A percentile compares a stretch with the other conserved stretches of the same genome.
phyloP scores from a whole-genome alignment of 441 rosid genomes.

The Aleurites moluccanus region DNA sequence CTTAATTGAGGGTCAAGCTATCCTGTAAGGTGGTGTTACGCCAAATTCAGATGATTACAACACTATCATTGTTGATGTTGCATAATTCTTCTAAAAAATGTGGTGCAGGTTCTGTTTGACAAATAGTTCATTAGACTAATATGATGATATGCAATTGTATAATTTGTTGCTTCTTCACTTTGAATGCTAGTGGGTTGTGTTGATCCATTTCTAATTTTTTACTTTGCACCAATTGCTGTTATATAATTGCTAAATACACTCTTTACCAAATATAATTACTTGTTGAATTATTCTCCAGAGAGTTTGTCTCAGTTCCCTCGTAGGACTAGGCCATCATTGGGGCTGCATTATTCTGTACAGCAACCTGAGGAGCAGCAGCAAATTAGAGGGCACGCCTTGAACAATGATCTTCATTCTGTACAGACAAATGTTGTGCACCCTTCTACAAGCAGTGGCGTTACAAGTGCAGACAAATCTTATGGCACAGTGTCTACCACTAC shows the following conservation, averaged over 20 bases:
- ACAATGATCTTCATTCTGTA: conserved; percentile 45
- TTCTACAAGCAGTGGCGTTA: conserved; percentile 48
- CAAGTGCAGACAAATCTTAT: conserved; percentile 50
- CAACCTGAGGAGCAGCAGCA: conserved; percentile 61
- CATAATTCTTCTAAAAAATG: too few species aligned
- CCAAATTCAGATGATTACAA: background rate
- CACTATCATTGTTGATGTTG: too few species aligned
- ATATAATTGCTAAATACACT: background rate
- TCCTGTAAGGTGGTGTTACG: background rate
- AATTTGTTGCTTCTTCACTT: background rate
- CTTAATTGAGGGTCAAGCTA: background rate
- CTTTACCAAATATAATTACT: background rate
- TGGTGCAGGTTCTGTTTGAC: too few species aligned
- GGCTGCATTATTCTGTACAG: conserved; percentile 48
- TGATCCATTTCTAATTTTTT: background rate
- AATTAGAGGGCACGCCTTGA: conserved; percentile 39
- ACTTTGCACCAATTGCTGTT: background rate
- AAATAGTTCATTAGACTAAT: too few species aligned
- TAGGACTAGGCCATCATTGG: conserved; percentile 50
- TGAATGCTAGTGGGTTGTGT: background rate
- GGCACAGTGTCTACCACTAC: conserved; percentile 55
- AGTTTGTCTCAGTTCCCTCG: conserved; percentile 89
- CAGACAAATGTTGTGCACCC: conserved; percentile 46
- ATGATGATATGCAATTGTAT: background rate
- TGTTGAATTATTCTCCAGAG: conserved; percentile 38